Evolutionary conservation across 129 eudicot genomes (phyloP).

Genomic region (Chrysanthemum makinoi): DNA sequence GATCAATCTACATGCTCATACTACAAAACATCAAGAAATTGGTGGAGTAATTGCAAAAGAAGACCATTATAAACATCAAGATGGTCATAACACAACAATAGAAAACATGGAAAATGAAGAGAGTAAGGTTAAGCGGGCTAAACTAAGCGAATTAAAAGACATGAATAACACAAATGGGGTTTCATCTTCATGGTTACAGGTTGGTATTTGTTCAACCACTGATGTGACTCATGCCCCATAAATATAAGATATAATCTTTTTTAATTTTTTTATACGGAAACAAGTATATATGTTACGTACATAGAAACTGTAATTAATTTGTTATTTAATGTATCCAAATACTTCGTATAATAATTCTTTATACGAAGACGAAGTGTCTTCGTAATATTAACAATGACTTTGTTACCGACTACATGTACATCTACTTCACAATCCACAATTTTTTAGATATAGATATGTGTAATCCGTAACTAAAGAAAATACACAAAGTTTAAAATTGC

Average conservation of each 20-base stretch:
- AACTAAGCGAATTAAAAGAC: constrained; percentile 54
- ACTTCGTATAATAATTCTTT: no score
- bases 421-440: no score
- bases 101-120: constrained; percentile 44
- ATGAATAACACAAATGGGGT: constrained; percentile 40
- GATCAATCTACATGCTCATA: constrained; percentile 41
- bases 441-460: no score
- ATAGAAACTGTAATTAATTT: constrained; percentile 2
- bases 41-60: constrained; percentile 4
- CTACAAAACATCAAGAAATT: background rate
- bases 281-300: constrained; percentile 16
- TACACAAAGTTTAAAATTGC: no score
- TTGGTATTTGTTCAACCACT: constrained; percentile 53
- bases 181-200: constrained; percentile 67
- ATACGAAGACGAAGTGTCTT: no score
- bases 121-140: constrained; percentile 49
- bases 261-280: background rate
- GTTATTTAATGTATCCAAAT: no score
- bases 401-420: no score
- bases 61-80: constrained; percentile 16
- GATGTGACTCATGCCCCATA: constrained; percentile 22
- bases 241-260: background rate
- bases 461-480: no score
- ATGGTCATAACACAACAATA: background rate
- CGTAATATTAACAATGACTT: no score